These are phyloP conservation scores for Funneliformis caledonium DNA, from an alignment of 371 early-diverging fungal genomes.

Conservation along the genomic window DNA sequence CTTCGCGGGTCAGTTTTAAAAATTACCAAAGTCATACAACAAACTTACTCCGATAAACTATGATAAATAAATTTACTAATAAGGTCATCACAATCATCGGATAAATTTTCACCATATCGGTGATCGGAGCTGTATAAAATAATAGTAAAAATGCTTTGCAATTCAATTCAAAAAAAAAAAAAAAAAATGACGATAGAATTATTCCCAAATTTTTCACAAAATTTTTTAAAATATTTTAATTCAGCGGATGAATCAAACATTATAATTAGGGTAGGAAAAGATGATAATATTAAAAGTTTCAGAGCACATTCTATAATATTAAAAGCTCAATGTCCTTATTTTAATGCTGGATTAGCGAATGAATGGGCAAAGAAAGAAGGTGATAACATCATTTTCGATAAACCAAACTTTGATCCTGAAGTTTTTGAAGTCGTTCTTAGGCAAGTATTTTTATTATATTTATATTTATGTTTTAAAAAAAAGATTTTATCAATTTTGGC, in stretches of 20 bases:
- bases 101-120: too few species aligned
- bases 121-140: too few species aligned
- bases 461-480: background rate
- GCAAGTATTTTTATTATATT: background rate
- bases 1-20: too few species aligned
- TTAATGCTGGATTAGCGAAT: slow-evolving; percentile 26
- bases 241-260: slow-evolving; percentile 24
- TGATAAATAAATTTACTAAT: too few species aligned
- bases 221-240: slow-evolving; percentile 19
- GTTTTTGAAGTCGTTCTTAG: slow-evolving; percentile 27
- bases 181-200: slow-evolving; percentile 14
- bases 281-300: background rate
- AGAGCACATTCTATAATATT: slow-evolving; percentile 25
- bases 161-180: too few species aligned
- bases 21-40: too few species aligned
- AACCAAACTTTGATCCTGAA: slow-evolving; percentile 15
- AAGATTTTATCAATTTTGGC: background rate
- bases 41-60: too few species aligned
- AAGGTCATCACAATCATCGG: too few species aligned
- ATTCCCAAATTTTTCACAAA: slow-evolving; percentile 15
- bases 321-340: slow-evolving; percentile 27
- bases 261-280: slow-evolving; percentile 24
- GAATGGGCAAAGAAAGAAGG: slow-evolving; percentile 36
- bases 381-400: slow-evolving; percentile 17
- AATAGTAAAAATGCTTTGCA: background rate